Conservation (phyloP, 2,329 filamentous ascomycete genomes). For the Nemania bipapillata region DNA sequence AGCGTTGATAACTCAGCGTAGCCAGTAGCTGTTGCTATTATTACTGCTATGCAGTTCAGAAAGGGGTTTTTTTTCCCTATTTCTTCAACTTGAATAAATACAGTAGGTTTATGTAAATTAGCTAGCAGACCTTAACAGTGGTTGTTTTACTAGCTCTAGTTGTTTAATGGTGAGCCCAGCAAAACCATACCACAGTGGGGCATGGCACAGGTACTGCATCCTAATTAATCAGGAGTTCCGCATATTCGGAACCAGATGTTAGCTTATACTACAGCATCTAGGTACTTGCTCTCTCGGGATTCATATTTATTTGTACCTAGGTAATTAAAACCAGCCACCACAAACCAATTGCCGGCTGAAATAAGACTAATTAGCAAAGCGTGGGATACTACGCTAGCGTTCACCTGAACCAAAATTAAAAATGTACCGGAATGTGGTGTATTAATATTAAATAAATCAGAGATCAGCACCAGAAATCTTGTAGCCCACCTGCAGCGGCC, state of each 20-base stretch:
- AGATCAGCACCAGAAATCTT: not conserved
- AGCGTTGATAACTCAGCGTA: not conserved
- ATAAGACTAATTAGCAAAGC: not conserved
- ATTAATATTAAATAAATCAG: not conserved
- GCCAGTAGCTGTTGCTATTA: not conserved
- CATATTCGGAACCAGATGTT: conserved; percentile 32
- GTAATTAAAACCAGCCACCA: not conserved
- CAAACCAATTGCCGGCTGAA: not conserved
- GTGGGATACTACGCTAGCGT: not conserved
- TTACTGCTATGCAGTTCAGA: not conserved
- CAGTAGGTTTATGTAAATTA: too few species aligned
- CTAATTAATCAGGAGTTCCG: conserved; percentile 34
- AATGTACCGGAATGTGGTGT: not conserved
- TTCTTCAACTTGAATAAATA: too few species aligned
- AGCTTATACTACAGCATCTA: conserved; percentile 2
- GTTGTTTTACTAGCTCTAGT: too few species aligned
- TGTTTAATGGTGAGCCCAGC: too few species aligned
- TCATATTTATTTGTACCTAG: too few species aligned
- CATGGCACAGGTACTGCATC: too few species aligned
- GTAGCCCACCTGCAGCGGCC: too few species aligned
- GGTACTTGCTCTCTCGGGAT: conserved; percentile 9
- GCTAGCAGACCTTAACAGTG: too few species aligned
- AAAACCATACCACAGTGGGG: too few species aligned
- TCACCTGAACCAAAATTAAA: not conserved
- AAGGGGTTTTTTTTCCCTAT: too few species aligned